These are phyloP conservation scores for Linnemannia schmuckeri DNA, from an alignment of 192 early-diverging fungal species.

Conservation along the genomic window DNA sequence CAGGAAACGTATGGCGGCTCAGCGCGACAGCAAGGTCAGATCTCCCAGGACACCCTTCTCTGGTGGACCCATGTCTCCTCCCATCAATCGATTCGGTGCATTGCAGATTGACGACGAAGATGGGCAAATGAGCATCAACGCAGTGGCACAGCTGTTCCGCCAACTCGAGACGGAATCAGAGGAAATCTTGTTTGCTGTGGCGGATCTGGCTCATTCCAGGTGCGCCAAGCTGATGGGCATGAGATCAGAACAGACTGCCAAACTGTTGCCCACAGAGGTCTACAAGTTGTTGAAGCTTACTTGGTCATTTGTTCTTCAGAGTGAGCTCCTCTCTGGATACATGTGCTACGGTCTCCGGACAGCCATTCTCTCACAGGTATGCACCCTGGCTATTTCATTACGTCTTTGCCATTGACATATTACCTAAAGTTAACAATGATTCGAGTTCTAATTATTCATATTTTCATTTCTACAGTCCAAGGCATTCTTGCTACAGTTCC, in stretches of 20 bases:
- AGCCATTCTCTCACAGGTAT: conserved; percentile 86
- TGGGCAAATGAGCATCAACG: conserved; percentile 22
- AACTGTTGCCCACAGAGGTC: conserved; percentile 90
- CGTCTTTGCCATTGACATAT: background rate
- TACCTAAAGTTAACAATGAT: background rate
- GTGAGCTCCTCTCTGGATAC: conserved; percentile 84
- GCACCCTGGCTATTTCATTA: background rate
- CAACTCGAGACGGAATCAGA: conserved; percentile 77
- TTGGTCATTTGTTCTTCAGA: conserved; percentile 85
- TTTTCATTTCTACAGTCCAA: conserved; percentile 72
- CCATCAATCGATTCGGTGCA: conserved; percentile 23
- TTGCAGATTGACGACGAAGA: conserved; percentile 34
- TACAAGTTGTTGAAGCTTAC: conserved; percentile 84
- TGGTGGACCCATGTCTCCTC: conserved; percentile 12
- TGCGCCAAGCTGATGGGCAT: conserved; percentile 90
- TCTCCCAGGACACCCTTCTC: conserved; percentile 23
- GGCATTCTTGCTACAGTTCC: conserved; percentile 92
- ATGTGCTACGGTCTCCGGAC: conserved; percentile 94
- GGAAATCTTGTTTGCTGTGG: conserved; percentile 82
- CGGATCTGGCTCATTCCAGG: conserved; percentile 88
- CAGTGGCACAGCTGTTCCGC: conserved; percentile 45
- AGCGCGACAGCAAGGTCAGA: background rate
- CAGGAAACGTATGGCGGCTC: conserved; percentile 11
- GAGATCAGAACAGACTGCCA: conserved; percentile 90
- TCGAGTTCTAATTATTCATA: background rate